These are phyloP conservation scores for Neophaeococcomyces aloes DNA, from an alignment of 2,329 filamentous ascomycete genomes.

Conservation along the genomic window DNA sequence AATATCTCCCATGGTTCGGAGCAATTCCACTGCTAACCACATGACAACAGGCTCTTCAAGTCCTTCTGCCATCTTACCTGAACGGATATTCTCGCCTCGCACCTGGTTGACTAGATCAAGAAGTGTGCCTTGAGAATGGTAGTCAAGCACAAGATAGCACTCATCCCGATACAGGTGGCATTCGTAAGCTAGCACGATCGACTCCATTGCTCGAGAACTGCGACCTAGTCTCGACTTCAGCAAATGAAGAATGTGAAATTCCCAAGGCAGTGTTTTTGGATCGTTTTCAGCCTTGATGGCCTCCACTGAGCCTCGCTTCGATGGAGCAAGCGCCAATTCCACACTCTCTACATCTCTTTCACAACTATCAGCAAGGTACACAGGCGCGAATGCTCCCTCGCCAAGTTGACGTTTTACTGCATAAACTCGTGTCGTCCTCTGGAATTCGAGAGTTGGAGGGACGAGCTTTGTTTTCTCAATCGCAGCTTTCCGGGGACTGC, in stretches of 20 bases:
- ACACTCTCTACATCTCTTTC: slow-evolving; percentile 39
- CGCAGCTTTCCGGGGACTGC: slow-evolving; percentile 41
- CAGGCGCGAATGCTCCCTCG: slow-evolving; percentile 86
- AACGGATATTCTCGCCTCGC: slow-evolving; percentile 52
- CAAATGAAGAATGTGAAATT: slow-evolving; percentile 89
- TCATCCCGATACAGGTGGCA: slow-evolving; percentile 88
- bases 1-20: slow-evolving; percentile 79
- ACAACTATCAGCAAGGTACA: slow-evolving; percentile 72
- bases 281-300: slow-evolving; percentile 92
- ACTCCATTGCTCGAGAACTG: slow-evolving; percentile 58
- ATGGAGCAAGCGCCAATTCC: slow-evolving; percentile 33
- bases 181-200: slow-evolving; percentile 73
- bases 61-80: slow-evolving; percentile 30
- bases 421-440: slow-evolving; percentile 56
- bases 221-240: slow-evolving; percentile 62
- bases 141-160: slow-evolving; percentile 79
- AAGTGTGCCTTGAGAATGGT: slow-evolving; percentile 77
- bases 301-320: slow-evolving; percentile 55
- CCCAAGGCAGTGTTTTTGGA: slow-evolving; percentile 58
- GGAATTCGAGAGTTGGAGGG: slow-evolving; percentile 58
- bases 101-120: slow-evolving; percentile 91
- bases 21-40: slow-evolving; percentile 88
- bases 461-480: slow-evolving; percentile 43
- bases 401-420: slow-evolving; percentile 76
- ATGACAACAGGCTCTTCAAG: slow-evolving; percentile 89